phyloP scores from a whole-genome alignment of 495 filamentous ascomycete genomes.

The Penicillium tannophilum region DNA sequence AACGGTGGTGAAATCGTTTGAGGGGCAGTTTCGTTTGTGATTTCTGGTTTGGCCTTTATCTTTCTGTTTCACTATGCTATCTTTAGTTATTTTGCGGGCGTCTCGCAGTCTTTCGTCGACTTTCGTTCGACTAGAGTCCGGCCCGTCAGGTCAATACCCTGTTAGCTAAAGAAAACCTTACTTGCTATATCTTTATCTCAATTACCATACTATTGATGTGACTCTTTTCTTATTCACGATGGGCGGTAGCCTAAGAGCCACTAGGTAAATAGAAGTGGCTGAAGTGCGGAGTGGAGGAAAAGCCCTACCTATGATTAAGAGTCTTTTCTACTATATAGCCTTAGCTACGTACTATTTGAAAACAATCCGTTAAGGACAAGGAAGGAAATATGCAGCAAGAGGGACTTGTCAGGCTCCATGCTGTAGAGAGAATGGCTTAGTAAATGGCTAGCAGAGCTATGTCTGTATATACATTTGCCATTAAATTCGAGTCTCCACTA shows the following conservation, averaged over 20 bases:
- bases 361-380: too few species aligned
- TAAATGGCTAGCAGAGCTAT: too few species aligned
- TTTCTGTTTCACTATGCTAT: not conserved
- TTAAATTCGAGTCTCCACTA: not conserved
- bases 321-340: too few species aligned
- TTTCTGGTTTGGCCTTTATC: not conserved
- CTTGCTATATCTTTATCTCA: not conserved
- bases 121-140: not conserved
- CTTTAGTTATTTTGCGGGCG: not conserved
- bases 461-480: not conserved
- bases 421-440: too few species aligned
- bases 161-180: constrained; percentile 15
- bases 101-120: not conserved
- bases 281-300: too few species aligned
- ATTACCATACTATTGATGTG: not conserved
- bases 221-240: too few species aligned
- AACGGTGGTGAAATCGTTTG: not conserved
- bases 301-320: too few species aligned
- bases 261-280: too few species aligned
- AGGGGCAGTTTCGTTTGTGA: not conserved
- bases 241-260: too few species aligned
- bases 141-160: constrained; percentile 19
- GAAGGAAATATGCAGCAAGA: too few species aligned
- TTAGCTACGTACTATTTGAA: too few species aligned
- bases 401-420: too few species aligned